A percentile compares a stretch with the other conserved stretches of the same genome.
Evolutionary conservation across 768 basidiomycete species (phyloP).

Genomic region (Termitomyces sp.): DNA sequence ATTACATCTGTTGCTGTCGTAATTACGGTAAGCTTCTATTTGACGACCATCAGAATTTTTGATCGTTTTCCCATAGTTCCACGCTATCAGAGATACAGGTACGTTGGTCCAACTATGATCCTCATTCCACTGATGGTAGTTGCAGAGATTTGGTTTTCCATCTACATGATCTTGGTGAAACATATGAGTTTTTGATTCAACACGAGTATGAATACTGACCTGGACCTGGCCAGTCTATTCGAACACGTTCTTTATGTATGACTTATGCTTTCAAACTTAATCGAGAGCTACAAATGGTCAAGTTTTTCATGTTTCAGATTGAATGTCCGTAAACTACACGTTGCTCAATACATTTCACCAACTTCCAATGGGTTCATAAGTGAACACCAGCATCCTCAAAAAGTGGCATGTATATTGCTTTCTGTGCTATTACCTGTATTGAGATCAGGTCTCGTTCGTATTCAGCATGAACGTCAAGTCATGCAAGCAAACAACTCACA

Average conservation of each 20-base stretch:
- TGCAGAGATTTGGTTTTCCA: not conserved
- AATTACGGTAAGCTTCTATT: not conserved
- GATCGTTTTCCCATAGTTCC: not conserved
- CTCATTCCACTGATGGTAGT: not conserved
- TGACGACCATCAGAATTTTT: not conserved
- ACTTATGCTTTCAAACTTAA: not conserved
- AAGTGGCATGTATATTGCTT: not conserved
- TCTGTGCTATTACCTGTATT: not conserved
- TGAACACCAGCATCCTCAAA: not conserved
- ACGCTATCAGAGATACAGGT: not conserved
- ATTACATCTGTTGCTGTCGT: not conserved
- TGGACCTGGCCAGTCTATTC: not conserved
- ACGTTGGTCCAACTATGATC: not conserved
- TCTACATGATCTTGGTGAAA: not conserved
- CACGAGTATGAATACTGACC: not conserved
- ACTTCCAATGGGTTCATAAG: not conserved
- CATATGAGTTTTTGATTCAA: not conserved
- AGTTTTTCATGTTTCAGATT: not conserved
- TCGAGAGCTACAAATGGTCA: not conserved
- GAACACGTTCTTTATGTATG: not conserved
- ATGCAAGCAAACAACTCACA: not conserved
- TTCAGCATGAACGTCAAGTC: not conserved
- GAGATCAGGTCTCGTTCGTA: not conserved
- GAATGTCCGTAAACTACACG: not conserved
- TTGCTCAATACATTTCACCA: not conserved